phyloP scores from a whole-genome alignment of 1,284 basidiomycete genomes.

The Tremellales sp. region DNA sequence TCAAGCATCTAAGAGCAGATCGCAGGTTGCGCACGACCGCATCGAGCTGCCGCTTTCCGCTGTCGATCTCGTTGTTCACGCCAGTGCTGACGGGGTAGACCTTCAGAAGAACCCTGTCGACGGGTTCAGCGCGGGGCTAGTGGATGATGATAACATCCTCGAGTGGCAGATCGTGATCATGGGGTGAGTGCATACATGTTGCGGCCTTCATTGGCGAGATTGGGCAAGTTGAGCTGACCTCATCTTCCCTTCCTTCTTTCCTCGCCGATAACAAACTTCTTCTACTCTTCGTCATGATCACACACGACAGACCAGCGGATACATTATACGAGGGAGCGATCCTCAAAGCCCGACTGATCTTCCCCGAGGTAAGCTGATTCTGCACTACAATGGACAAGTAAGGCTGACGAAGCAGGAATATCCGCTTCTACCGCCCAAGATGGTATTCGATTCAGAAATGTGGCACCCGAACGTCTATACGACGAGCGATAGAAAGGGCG shows the following conservation, averaged over 20 bases:
- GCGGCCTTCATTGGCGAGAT: background rate
- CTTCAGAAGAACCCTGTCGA: constrained; percentile 84
- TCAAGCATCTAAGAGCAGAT: no score
- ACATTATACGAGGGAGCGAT: constrained; percentile 92
- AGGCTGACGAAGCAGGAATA: constrained; percentile 57
- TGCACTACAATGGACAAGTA: background rate
- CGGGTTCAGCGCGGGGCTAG: constrained; percentile 91
- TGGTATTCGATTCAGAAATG: constrained; percentile 93
- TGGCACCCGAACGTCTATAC: constrained; percentile 98
- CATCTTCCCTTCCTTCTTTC: background rate
- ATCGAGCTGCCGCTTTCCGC: no score
- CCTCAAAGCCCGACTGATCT: constrained; percentile 79
- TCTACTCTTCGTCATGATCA: background rate
- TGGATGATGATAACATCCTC: constrained; percentile 85
- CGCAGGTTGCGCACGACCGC: background rate
- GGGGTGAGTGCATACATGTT: constrained; percentile 55
- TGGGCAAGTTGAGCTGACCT: background rate
- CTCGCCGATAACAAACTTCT: background rate
- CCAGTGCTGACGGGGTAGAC: no score
- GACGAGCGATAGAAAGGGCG: constrained; percentile 84
- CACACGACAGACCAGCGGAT: constrained; percentile 65
- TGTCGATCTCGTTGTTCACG: no score
- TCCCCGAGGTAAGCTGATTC: constrained; percentile 57
- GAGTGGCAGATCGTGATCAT: constrained; percentile 94
- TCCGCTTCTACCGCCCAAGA: constrained; percentile 87